phyloP scores from a whole-genome alignment of 306 rosid species.

The Prosopis cineraria region DNA sequence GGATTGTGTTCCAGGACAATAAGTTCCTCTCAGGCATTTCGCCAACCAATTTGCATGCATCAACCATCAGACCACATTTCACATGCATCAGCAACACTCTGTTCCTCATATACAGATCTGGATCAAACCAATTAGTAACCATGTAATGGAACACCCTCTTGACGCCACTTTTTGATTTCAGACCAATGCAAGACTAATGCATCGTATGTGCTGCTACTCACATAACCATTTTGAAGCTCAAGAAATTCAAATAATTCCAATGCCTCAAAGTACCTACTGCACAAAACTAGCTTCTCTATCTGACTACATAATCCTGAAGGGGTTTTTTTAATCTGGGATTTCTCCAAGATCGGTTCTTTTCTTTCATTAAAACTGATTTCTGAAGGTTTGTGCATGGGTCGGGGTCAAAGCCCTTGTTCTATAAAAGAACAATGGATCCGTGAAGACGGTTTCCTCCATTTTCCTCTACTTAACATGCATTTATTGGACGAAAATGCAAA shows the following conservation, averaged over 20 bases:
- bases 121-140: constrained; percentile 61
- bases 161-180: constrained; percentile 67
- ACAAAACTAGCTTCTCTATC: constrained; percentile 76
- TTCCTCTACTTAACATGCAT: constrained; percentile 33
- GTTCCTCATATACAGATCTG: constrained; percentile 70
- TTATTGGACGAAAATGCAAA: constrained; percentile 35
- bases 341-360: constrained; percentile 33
- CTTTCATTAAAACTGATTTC: constrained; percentile 35
- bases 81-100: constrained; percentile 76
- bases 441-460: constrained; percentile 42
- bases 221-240: constrained; percentile 56
- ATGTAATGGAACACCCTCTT: constrained; percentile 64
- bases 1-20: constrained; percentile 67
- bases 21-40: constrained; percentile 65
- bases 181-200: constrained; percentile 74
- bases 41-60: constrained; percentile 62
- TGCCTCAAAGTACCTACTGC: constrained; percentile 58
- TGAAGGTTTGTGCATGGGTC: constrained; percentile 47
- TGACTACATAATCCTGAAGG: constrained; percentile 56
- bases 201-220: constrained; percentile 61
- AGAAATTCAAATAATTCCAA: constrained; percentile 82
- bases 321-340: constrained; percentile 41
- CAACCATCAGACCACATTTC: constrained; percentile 70
- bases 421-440: constrained; percentile 51
- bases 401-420: constrained; percentile 58